Conservation (phyloP, 2,329 filamentous ascomycete species). For the Dactylellina sp. region DNA sequence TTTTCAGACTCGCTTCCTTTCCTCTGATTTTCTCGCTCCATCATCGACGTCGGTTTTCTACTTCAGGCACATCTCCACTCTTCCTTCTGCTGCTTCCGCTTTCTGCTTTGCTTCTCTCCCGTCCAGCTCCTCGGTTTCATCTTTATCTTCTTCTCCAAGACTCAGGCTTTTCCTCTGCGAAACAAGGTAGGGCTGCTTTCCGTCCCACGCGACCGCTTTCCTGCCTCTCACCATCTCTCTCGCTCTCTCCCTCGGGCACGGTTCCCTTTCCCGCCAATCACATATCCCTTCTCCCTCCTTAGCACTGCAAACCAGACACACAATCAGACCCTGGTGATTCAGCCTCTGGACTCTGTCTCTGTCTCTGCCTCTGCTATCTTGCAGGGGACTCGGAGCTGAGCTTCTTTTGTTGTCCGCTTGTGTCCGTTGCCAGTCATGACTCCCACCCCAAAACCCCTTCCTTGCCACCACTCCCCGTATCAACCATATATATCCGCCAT, state of each 20-base stretch:
- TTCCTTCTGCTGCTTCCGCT: conserved; percentile 28
- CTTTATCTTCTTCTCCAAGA: conserved; percentile 16
- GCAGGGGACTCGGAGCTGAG: conserved; percentile 3
- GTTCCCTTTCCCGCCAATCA: conserved; percentile 1
- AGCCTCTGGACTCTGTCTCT: not conserved
- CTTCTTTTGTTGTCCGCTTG: not conserved
- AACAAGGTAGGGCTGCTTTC: conserved; percentile 14
- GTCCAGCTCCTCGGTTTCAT: too few species aligned
- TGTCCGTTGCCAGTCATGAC: conserved; percentile 1
- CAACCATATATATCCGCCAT: conserved; percentile 11
- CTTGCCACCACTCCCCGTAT: conserved; percentile 17
- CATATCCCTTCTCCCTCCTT: not conserved
- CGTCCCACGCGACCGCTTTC: conserved; percentile 42
- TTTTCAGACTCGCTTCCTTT: conserved; percentile 11
- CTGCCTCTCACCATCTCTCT: not conserved
- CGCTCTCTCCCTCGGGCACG: not conserved
- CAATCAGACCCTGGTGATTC: too few species aligned
- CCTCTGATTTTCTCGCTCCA: conserved; percentile 3
- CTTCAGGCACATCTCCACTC: conserved; percentile 46
- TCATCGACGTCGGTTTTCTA: conserved; percentile 11
- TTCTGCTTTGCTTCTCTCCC: conserved; percentile 4
- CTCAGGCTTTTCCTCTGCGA: conserved; percentile 2
- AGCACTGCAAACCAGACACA: too few species aligned
- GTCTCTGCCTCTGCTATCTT: conserved; percentile 3
- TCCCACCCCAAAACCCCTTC: not conserved